Conservation (phyloP, 495 filamentous ascomycete genomes). For the Lichina pygmaea region DNA sequence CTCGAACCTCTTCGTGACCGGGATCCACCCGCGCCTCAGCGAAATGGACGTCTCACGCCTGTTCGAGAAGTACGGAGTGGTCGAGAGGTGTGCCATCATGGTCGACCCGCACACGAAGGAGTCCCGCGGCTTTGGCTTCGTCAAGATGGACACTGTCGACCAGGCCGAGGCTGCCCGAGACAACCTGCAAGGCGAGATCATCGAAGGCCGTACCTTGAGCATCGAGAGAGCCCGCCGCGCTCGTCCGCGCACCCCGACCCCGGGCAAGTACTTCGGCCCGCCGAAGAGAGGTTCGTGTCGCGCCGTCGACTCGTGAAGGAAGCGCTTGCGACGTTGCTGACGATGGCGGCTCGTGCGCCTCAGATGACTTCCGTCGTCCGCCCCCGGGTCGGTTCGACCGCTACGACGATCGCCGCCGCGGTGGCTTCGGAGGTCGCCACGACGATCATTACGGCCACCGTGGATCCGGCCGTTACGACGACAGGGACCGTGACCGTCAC, state of each 20-base stretch:
- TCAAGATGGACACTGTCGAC: slow-evolving; percentile 89
- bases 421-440: slow-evolving; percentile 21
- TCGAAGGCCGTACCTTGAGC: slow-evolving; percentile 86
- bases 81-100: slow-evolving; percentile 99
- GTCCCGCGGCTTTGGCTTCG: slow-evolving; percentile 96
- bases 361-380: slow-evolving; percentile 33
- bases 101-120: slow-evolving; percentile 92
- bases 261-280: slow-evolving; percentile 96
- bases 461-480: slow-evolving; percentile 10
- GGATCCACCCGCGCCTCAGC: slow-evolving; percentile 81
- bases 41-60: slow-evolving; percentile 80
- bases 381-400: slow-evolving; percentile 17
- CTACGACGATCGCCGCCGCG: slow-evolving; percentile 21
- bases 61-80: slow-evolving; percentile 94
- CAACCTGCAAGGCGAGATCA: slow-evolving; percentile 77
- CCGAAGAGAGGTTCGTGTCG: slow-evolving; percentile 69
- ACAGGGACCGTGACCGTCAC: slow-evolving; percentile 14
- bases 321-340: not conserved
- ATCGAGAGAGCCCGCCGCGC: slow-evolving; percentile 96
- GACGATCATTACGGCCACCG: slow-evolving; percentile 21
- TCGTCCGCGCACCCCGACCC: slow-evolving; percentile 83
- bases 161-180: slow-evolving; percentile 94
- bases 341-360: not conserved
- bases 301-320: not conserved
- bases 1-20: slow-evolving; percentile 96